These are phyloP conservation scores for Apiospora koreana DNA, from an alignment of 2,329 filamentous ascomycete species.

Conservation along the genomic window DNA sequence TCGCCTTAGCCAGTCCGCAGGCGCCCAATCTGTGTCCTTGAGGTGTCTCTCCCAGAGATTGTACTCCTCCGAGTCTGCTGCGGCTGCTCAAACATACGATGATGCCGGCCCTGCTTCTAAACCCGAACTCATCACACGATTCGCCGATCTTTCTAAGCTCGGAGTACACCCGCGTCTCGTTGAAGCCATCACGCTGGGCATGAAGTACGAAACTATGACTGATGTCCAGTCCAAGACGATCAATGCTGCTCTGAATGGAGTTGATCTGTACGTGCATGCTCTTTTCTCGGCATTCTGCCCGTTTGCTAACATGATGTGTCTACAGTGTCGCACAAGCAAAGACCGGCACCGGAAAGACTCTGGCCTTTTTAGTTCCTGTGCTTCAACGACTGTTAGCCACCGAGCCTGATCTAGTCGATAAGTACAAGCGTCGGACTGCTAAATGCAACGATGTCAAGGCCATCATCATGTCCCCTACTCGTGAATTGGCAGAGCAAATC, in stretches of 20 bases:
- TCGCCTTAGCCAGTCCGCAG: background rate
- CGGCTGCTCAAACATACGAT: constrained; percentile 6
- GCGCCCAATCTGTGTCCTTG: constrained; percentile 2
- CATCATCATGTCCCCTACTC: constrained; percentile 76
- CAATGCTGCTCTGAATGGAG: constrained; percentile 73
- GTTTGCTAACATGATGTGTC: background rate
- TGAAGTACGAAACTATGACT: constrained; percentile 86
- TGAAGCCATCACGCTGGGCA: constrained; percentile 65
- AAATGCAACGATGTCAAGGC: constrained; percentile 63
- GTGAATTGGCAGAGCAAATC: constrained; percentile 81
- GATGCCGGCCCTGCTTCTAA: constrained; percentile 9
- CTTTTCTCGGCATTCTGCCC: background rate
- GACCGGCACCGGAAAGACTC: constrained; percentile 95
- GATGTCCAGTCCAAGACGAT: constrained; percentile 88
- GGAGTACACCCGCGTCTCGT: constrained; percentile 68
- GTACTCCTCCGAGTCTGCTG: constrained; percentile 16
- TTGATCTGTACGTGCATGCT: constrained; percentile 69
- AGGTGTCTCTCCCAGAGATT: constrained; percentile 8
- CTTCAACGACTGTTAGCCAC: constrained; percentile 74
- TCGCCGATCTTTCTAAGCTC: constrained; percentile 44
- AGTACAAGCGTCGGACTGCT: constrained; percentile 34
- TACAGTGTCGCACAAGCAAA: constrained; percentile 85
- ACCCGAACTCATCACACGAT: constrained; percentile 37
- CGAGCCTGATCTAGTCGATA: constrained; percentile 61
- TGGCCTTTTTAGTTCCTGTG: constrained; percentile 87